These are phyloP conservation scores for Tolypocladium capitatum DNA, from an alignment of 2,329 filamentous ascomycete species.

Conservation along the genomic window DNA sequence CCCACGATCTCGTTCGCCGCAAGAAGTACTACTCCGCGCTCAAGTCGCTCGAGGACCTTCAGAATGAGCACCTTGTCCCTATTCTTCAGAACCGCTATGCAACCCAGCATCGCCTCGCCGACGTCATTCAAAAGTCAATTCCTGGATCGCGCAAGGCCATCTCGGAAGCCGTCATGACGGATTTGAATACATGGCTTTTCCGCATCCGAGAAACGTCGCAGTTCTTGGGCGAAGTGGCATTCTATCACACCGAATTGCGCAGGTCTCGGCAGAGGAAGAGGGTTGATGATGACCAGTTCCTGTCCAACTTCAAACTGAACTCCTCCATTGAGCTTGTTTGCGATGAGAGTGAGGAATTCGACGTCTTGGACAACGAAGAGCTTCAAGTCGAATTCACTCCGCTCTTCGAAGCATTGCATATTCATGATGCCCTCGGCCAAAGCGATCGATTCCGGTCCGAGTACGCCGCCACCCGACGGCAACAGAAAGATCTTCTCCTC, in stretches of 20 bases:
- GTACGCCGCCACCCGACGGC: conserved; percentile 80
- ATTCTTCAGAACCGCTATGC: conserved; percentile 70
- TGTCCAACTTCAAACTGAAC: conserved; percentile 80
- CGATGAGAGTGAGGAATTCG: conserved; percentile 90
- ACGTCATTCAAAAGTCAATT: conserved; percentile 91
- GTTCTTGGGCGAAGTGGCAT: conserved; percentile 88
- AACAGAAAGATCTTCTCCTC: conserved; percentile 83
- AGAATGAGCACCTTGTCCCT: conserved; percentile 78
- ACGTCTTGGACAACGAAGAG: conserved; percentile 90
- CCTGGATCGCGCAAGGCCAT: conserved; percentile 86
- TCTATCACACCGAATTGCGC: conserved; percentile 88
- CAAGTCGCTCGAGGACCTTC: conserved; percentile 85
- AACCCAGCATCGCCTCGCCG: conserved; percentile 86
- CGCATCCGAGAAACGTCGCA: conserved; percentile 92
- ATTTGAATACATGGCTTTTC: conserved; percentile 93
- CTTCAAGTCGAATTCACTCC: conserved; percentile 90
- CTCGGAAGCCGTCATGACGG: conserved; percentile 91
- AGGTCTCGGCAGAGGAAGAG: conserved; percentile 73
- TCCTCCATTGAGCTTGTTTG: conserved; percentile 91
- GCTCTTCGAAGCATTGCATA: conserved; percentile 88
- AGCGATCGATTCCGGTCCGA: conserved; percentile 82
- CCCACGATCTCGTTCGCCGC: conserved; percentile 79
- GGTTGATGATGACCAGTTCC: conserved; percentile 58
- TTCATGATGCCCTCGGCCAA: conserved; percentile 87
- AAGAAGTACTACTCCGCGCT: conserved; percentile 94